Percentiles rank a stretch among this genome's conserved stretches.
These are phyloP conservation scores for Scutellaria barbata DNA, from an alignment of 257 asterid species.

Conservation along the genomic window DNA sequence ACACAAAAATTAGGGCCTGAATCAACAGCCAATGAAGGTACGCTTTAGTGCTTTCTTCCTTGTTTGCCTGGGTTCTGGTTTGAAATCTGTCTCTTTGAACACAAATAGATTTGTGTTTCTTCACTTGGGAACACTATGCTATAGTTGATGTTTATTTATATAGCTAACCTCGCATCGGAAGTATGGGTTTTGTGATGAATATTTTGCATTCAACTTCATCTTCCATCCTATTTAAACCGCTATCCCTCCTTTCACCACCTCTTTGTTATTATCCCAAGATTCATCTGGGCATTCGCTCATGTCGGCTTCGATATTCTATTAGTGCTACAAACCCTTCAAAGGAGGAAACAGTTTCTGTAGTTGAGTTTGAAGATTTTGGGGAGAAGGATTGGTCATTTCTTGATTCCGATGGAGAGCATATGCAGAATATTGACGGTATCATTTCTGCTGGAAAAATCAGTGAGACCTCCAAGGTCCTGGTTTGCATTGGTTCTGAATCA, in stretches of 20 bases:
- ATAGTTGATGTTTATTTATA: constrained; percentile 1
- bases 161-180: constrained; percentile 21
- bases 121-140: not conserved
- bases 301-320: constrained; percentile 31
- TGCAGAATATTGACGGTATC: constrained; percentile 53
- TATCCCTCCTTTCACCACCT: constrained; percentile 32
- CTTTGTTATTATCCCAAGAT: constrained; percentile 23
- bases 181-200: constrained; percentile 33
- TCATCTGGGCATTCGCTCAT: constrained; percentile 25
- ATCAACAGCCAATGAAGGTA: no score
- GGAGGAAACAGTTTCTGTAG: constrained; percentile 52
- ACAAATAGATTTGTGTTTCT: no score
- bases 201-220: constrained; percentile 42
- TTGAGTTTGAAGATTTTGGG: constrained; percentile 63
- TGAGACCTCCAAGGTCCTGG: constrained; percentile 65
- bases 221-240: constrained; percentile 39
- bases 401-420: constrained; percentile 53
- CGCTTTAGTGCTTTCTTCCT: no score
- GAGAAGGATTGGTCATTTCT: constrained; percentile 89
- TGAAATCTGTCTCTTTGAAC: not conserved
- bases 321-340: constrained; percentile 41
- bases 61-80: no score
- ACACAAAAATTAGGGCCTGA: no score
- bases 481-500: constrained; percentile 75
- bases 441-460: constrained; percentile 57